Evolutionary conservation across 2,329 filamentous ascomycete species (phyloP), one percentile per base, ranked within the genome.

Genomic region (Epichloe sibirici): DNA sequence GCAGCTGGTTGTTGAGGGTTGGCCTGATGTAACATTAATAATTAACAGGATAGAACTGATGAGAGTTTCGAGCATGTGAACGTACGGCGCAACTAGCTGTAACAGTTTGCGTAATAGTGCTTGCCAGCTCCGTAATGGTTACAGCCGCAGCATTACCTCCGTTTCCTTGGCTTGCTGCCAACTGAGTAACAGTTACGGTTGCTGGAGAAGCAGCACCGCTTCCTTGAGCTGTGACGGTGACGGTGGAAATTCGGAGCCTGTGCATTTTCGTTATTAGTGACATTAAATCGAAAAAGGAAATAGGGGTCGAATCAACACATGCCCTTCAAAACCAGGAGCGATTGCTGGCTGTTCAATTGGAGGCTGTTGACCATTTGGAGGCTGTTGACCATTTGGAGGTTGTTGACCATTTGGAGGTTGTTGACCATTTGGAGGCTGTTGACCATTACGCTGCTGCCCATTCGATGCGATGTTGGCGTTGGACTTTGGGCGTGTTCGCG

Each of bases 121-220:
- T 53, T 11, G 51, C 47, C 21, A 47, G 40, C 37, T 48, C 45
- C 5, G 51, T 53, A 28, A 49, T 50, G 5, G 62, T 63, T 9
- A 62, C 55, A 9, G 51, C 55, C 37, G 56, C 38, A 40, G 9
- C 21, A 52, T 25, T 31, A 21, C 31, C 45, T 4, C 37, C 28
- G 46, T 48, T 37, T 43, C 25, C 31, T 13, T 52, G 37, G 37
- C 11, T 43, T 38, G 48, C 39, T 31, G 31, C 31, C 21, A 40
- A 5, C n/a, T 49, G 48, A 11, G 48, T 49, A 23, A 49, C 48
- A 11, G 48, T 49, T 4, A 49, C 38, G 11, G 48, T 49, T n/a
- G 37, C 37, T 31, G 46, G 17, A 37, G 21, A 4, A 13, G 5
- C 5, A 21, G 21, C 34, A 13, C 6, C 46, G 9, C n/a, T 37